These are phyloP conservation scores for Brassica nigra DNA, from an alignment of 345 rosid genomes.

Conservation along the genomic window DNA sequence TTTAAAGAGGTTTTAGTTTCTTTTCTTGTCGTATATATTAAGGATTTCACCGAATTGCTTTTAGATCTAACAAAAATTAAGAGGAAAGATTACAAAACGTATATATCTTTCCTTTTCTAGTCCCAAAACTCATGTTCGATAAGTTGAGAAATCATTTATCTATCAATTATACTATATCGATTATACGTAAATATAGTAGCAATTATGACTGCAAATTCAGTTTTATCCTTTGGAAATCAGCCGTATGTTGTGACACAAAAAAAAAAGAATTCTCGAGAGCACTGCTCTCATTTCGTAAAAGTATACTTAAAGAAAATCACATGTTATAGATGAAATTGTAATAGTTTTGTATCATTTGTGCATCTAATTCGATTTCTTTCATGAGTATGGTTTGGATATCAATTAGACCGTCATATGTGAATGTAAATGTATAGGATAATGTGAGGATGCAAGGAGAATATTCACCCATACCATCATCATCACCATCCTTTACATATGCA, in stretches of 20 bases:
- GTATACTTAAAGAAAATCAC: not conserved
- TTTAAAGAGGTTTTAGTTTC: not conserved
- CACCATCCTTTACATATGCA: constrained; percentile 48
- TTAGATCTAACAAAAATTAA: not conserved
- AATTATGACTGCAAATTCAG: not conserved
- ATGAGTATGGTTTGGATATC: not conserved
- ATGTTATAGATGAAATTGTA: not conserved
- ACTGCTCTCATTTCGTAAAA: not conserved
- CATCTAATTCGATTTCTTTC: not conserved
- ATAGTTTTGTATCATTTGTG: not conserved
- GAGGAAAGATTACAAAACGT: not conserved
- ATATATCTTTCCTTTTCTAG: not conserved
- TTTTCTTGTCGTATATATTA: constrained; percentile 1
- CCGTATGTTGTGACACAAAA: too few relatives aligned
- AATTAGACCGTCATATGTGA: not conserved
- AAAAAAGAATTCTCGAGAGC: not conserved
- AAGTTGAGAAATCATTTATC: not conserved
- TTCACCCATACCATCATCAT: constrained; percentile 55
- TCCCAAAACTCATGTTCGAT: constrained; percentile 10
- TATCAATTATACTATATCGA: not conserved
- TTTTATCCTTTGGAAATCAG: not conserved
- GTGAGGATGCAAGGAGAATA: constrained; percentile 45
- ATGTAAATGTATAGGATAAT: constrained; percentile 67
- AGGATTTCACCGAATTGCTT: not conserved
- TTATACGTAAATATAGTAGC: not conserved